Evolutionary conservation across 441 rosid species (phyloP).

Genomic region (Melastoma candidum): DNA sequence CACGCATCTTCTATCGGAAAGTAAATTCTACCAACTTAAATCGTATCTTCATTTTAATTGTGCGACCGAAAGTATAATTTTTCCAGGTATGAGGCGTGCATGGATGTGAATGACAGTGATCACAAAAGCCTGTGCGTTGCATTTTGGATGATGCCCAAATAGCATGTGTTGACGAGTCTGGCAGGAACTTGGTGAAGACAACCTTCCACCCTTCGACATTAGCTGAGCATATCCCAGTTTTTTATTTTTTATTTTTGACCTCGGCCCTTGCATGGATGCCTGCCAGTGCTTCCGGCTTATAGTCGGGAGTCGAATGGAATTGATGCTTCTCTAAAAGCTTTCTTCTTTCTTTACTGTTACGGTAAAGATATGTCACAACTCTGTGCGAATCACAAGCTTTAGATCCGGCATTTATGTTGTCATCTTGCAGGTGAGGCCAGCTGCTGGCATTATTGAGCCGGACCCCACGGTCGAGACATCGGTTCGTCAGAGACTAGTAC

Average conservation of each 20-base stretch:
- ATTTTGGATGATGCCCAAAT: conserved; percentile 5
- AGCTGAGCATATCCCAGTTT: no score
- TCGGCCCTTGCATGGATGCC: no score
- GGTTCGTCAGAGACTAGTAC: conserved; percentile 4
- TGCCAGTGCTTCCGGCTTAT: no score
- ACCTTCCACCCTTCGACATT: no score
- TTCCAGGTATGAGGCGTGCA: conserved; percentile 16
- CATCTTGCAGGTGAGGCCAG: conserved; percentile 8
- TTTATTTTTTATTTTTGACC: no score
- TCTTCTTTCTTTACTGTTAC: no score
- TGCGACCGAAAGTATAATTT: no score
- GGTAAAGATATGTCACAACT: neutral
- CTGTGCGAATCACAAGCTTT: neutral
- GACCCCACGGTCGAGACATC: conserved; percentile 9
- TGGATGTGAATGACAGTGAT: conserved; percentile 20
- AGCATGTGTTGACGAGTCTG: conserved; percentile 15
- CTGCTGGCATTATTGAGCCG: conserved; percentile 7
- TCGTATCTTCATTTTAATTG: neutral
- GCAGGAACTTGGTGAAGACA: conserved; percentile 11
- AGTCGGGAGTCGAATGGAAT: no score
- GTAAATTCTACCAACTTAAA: no score
- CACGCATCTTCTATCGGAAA: neutral
- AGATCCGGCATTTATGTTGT: neutral
- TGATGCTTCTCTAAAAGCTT: no score
- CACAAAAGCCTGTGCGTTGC: conserved; percentile 18